Base-by-base conservation (phyloP, 768 basidiomycete genomes). In the Boletus coccyginus region DNA sequence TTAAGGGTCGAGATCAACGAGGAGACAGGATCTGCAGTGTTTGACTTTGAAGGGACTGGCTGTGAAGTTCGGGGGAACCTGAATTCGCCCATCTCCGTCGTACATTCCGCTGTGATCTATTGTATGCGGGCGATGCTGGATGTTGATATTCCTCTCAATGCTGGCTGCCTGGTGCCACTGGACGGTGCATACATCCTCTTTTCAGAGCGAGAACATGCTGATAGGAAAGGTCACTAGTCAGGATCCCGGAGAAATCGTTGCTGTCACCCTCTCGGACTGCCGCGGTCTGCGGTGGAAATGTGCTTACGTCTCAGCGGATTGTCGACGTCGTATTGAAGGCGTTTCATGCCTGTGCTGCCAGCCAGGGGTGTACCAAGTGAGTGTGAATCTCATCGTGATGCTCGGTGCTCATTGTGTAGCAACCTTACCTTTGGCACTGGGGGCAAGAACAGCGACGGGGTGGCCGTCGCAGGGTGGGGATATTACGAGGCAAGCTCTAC, bases 321-420 rank as follows among this genome's bases (percentile, higher is more conserved):
- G 92, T 95, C 3, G 95, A 98, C 66, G 93, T 95, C 3, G 90
- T 98, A 35, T 75, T 98, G 36, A 92, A 90, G 69, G 94, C 94
- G 0, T 97, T 98, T 77, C 82, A 89, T 63, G 94, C 92, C 4
- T 88, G 86, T 46, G 93, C 94, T 17, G 95, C 94, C 0, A 92
- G 90, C 64, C 94, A 97, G 68, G 95, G 95, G 2, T 92, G 92
- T 65, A 94, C 92, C 45, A 95, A 95, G 92, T 92, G 68, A 62
- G 85, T 71, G 3, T 6, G 38, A 41, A 36, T 29, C 39, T 17
- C 14, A 2, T 24, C 14, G 13, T 39, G 17, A 3, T 1, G 5
- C n/a, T 21, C 35, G n/a, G 38, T 12, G 29, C 65, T 54, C 19
- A 58, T 53, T 36, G 13, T 45, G 31, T 59, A 89, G 89, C 71